Evolutionary conservation across 2,329 filamentous ascomycete genomes (phyloP).

Genomic region (Albophoma yamanashiensis): DNA sequence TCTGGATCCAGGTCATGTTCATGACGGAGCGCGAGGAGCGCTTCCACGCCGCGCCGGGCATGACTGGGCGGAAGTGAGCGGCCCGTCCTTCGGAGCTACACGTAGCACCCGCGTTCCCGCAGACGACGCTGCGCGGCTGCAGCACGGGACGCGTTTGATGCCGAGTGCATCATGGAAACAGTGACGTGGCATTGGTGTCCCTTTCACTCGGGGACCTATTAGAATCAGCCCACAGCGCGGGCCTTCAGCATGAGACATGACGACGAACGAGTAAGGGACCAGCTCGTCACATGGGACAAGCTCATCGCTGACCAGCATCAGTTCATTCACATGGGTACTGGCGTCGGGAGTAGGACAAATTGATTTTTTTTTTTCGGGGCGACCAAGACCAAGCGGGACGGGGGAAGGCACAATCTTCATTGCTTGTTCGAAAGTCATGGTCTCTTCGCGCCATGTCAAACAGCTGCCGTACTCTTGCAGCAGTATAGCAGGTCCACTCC

Average conservation of each 20-base stretch:
- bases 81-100: neutral
- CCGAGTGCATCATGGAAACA: neutral
- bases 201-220: neutral
- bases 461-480: neutral
- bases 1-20: slow-evolving; percentile 96
- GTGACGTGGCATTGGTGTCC: neutral
- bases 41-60: slow-evolving; percentile 56
- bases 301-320: neutral
- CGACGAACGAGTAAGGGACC: neutral
- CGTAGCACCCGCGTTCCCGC: neutral
- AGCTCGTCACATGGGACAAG: neutral
- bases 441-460: neutral
- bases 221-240: neutral
- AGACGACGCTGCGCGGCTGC: neutral
- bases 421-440: neutral
- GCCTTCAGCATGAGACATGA: neutral
- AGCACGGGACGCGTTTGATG: too few relatives aligned
- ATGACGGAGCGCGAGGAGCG: slow-evolving; percentile 96
- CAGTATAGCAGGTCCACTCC: neutral
- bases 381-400: neutral
- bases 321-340: neutral
- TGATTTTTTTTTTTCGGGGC: neutral
- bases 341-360: neutral
- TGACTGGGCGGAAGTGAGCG: slow-evolving; percentile 36
- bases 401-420: neutral